Base-by-base conservation (phyloP, 805 yeast species). In the Pichia sporocuriosa region DNA sequence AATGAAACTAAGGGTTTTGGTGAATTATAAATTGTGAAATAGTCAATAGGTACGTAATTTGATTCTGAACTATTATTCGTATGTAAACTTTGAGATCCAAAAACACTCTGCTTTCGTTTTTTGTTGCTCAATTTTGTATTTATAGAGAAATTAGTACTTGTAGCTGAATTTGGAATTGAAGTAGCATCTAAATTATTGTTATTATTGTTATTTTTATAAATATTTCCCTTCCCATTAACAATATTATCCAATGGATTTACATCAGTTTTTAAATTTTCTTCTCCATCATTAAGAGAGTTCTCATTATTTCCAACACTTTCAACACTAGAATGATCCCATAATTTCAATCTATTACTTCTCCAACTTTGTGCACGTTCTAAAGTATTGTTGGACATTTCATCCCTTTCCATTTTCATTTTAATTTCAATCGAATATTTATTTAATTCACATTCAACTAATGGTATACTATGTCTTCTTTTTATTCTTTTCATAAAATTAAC, bases 381-480 rank as follows among this genome's bases (percentile, higher is more conserved):
- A 56, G 56, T 47, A 58, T 50, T 20, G 30, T 26, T 38, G 16
- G 4, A 6, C 4, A 15, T 33, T 16, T 34, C 32, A 12, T 11
- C 11, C 17, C 44, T 59, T 43, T 30, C 44, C 24, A 22, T 37
- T 20, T 42, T 40, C 17, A 47, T 32, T 7, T 41, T 39, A 39
- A 56, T 31, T 19, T 57, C 58, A 16, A 66, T 46, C 5, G 57
- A 54, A 30, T 53, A 43, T 1, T 52, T 37, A 39, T 59, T 66
- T 11, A 67, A 27, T 23, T 69, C 75, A 3, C 50, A 37, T 13
- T 51, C 40, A 9, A 63, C 45, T 6, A 56, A 56, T 1, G 75
- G 75, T 33, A 62, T 58, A n/a, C 74, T 66, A 16, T 57, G 54
- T 37, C 75, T 55, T 51, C 75, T 50, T 13, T 56, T 53, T 19